Base-by-base conservation (phyloP, 768 basidiomycete genomes). In the Boletus bicolor region DNA sequence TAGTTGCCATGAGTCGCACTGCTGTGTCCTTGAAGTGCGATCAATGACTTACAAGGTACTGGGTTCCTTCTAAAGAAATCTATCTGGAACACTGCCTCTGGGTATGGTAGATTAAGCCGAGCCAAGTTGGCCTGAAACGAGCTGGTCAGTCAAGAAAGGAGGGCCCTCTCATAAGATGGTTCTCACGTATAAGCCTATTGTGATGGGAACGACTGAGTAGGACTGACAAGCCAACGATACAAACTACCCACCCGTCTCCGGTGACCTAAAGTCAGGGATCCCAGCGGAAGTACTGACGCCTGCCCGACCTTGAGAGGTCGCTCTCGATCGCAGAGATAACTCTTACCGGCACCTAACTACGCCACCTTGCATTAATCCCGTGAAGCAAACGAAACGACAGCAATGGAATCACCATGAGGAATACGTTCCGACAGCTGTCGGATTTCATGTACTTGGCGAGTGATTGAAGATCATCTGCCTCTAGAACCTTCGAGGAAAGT, bases 21-120 rank as follows among this genome's bases (percentile, higher is more conserved):
- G n/a, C 44, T 12, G 37, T 30, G 19, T 10, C 21, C 43, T 37
- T 15, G 42, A 38, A 26, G 2, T n/a, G 19, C 26, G 21, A 45
- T 36, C 38, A 10, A 32, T 28, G 12, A 68, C 85, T 56, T 64
- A 91, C 91, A 93, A 34, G 93, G 91, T 15, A 83, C 75, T 4
- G 93, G 93, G 58, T 91, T 90, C 43, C 73, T 67, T 61, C 83
- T 77, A 77, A 98, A 95, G 75, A 86, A 98, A 47, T 77, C 76
- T 64, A 98, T 88, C 61, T 98, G 91, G 64, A 98, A 98, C 32
- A 98, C 94, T 0, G 95, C 95, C 66, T 98, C 95, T 0, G 95
- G 93, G 64, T 89, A 85, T n/a, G 93, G 94, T 14, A 93, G 79
- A 17, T 87, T 87, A 42, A 93, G 72, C 58, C 84, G 77, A 28